A percentile compares a stretch with the other conserved stretches of the same genome.
Evolutionary conservation across 2,329 filamentous ascomycete genomes (phyloP).

Genomic region (Aspergillus ochraceoroseus): DNA sequence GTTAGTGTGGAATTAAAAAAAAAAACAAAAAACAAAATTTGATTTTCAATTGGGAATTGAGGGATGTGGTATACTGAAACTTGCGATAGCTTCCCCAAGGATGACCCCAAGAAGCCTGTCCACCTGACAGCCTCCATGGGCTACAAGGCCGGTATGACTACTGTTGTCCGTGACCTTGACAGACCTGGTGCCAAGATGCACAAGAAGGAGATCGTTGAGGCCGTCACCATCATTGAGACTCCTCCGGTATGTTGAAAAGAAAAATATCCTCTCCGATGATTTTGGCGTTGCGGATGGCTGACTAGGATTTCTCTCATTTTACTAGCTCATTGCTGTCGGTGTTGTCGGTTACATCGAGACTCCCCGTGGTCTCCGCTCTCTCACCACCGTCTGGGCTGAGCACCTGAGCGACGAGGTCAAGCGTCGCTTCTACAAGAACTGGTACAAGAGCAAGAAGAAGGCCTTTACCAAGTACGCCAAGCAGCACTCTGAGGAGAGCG

Average conservation of each 20-base stretch:
- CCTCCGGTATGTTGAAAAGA: slow-evolving; percentile 72
- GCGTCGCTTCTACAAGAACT: slow-evolving; percentile 99
- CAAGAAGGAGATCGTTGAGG: slow-evolving; percentile 97
- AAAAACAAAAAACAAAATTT: slow-evolving; percentile 18
- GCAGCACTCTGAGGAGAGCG: slow-evolving; percentile 94
- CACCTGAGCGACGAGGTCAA: slow-evolving; percentile 98
- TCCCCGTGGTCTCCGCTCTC: slow-evolving; percentile 96
- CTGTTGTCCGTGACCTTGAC: slow-evolving; percentile 98
- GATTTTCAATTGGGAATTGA: slow-evolving; percentile 5
- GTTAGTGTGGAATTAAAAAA: slow-evolving; percentile 52
- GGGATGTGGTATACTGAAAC: slow-evolving; percentile 30
- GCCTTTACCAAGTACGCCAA: slow-evolving; percentile 99
- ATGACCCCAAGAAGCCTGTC: slow-evolving; percentile 99
- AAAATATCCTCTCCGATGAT: not conserved
- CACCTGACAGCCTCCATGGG: slow-evolving; percentile 97
- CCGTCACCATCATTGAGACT: slow-evolving; percentile 82
- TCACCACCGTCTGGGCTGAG: slow-evolving; percentile 99
- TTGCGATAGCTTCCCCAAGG: slow-evolving; percentile 85
- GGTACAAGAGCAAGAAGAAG: slow-evolving; percentile 99
- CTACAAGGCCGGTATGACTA: slow-evolving; percentile 99
- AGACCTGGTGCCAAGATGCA: slow-evolving; percentile 98
- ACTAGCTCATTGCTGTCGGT: slow-evolving; percentile 98
- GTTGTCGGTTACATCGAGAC: slow-evolving; percentile 99
- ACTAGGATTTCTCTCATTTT: slow-evolving; percentile 27
- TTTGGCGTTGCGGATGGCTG: not conserved